Evolutionary conservation across 495 filamentous ascomycete species (phyloP), one percentile per base, ranked within the genome.

Genomic region (Penicillium malachiteum): DNA sequence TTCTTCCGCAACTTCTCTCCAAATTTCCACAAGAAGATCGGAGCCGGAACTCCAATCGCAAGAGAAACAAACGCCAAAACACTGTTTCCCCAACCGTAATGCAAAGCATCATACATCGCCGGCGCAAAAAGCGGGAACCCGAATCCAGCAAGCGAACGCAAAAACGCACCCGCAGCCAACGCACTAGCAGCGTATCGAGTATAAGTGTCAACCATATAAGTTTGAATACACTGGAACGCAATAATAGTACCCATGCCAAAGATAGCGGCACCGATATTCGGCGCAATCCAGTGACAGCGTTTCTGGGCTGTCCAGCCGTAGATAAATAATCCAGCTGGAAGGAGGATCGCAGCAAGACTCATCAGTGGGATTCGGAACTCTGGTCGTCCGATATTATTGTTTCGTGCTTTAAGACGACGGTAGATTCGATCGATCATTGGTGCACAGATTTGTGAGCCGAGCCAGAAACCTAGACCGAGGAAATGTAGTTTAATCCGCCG

Each of bases 191-290:
- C 87, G 66, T 81, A 94, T 7, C 81, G 78, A 21, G 84, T 83
- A 68, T 92, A 92, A 6, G 86, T 70, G 64, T 96, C 90, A n/a
- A 92, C 83, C 44, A 91, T 71, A 62, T 89, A 94, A 8, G 83
- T 84, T 71, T 89, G 86, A 35, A 85, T 82, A 57, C 83, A 86
- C 70, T 90, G 88, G 64, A 87, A 88, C 0, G 76, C 72, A 5
- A 87, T 75, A 51, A 89, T 87, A 8, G 73, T 78, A 5, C 87
- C 87, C 7, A 73, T 67, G 7, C 73, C 68, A 52, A 89, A 86
- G 13, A 91, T 61, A 0, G 68, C 65, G 4, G 81, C 80, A 3
- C 89, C 89, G 55, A 92, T 82, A 58, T 90, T 86, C 0, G 88
- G 88, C 31, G 78, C 78, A 39, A 91, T 86, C 87, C 87, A 92